Conservation (phyloP, 2,329 filamentous ascomycete genomes). For the Cucurbitaria berberidis region DNA sequence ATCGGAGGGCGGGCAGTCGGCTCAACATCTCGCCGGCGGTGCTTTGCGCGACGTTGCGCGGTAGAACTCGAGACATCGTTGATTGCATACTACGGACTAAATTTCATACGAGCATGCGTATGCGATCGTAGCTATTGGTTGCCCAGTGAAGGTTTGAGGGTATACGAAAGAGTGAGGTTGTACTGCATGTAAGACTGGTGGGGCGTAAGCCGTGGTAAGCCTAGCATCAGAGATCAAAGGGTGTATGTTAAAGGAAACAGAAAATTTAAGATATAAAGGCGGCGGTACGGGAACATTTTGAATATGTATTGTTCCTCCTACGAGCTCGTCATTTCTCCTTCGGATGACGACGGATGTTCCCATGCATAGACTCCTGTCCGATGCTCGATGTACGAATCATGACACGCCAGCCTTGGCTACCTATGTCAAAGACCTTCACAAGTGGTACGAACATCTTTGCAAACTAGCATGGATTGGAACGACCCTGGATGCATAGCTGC, state of each 20-base stretch:
- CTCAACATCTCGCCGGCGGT: background rate
- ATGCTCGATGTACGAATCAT: background rate
- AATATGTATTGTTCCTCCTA: background rate
- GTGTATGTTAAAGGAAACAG: too few species aligned
- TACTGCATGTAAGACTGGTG: background rate
- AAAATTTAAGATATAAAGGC: too few species aligned
- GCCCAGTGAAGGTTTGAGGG: background rate
- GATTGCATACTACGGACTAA: background rate
- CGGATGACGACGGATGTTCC: background rate
- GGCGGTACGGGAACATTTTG: background rate
- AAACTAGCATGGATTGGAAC: background rate
- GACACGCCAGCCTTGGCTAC: background rate
- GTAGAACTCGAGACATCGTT: background rate
- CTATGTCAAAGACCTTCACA: background rate
- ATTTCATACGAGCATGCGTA: background rate
- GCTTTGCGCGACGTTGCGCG: background rate
- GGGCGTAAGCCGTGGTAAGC: background rate
- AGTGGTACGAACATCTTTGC: background rate
- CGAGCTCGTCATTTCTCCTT: background rate
- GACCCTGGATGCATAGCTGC: background rate
- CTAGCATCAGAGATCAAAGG: too few species aligned
- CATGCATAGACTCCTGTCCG: background rate
- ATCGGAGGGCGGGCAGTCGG: slow-evolving; percentile 13
- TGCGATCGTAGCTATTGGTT: background rate
- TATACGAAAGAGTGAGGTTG: background rate